Percentiles rank a stretch among this genome's conserved stretches.
phyloP scores from a whole-genome alignment of 345 rosid genomes.

The Citrus maxima region DNA sequence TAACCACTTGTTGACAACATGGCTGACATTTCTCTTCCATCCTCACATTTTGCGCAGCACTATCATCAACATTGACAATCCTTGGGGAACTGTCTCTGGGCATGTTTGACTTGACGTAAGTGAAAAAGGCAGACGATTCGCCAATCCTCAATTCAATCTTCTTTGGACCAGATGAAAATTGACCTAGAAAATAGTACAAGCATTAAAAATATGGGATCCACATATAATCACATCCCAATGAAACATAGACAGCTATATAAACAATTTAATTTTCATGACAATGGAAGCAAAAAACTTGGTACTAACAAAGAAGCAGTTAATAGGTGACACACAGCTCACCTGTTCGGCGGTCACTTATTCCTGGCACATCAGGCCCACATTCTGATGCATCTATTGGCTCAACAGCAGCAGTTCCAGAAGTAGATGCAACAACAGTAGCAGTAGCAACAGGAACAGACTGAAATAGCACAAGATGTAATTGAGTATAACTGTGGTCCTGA shows the following conservation, averaged over 20 bases:
- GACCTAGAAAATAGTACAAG: constrained; percentile 43
- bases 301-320: constrained; percentile 4
- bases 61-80: constrained; percentile 22
- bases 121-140: constrained; percentile 93
- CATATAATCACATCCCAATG: not conserved
- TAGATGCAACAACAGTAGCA: constrained; percentile 3
- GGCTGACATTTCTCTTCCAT: constrained; percentile 34
- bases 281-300: constrained; percentile 2
- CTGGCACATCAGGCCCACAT: constrained; percentile 50
- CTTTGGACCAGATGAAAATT: constrained; percentile 66
- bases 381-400: constrained; percentile 35
- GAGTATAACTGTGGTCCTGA: not conserved
- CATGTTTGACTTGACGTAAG: constrained; percentile 71
- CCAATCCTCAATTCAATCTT: constrained; percentile 77
- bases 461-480: constrained; percentile 5
- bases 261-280: not conserved
- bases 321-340: constrained; percentile 41
- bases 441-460: constrained; percentile 28
- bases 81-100: constrained; percentile 29
- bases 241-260: not conserved
- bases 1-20: constrained; percentile 28
- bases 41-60: constrained; percentile 20
- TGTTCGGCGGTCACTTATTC: constrained; percentile 53
- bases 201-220: not conserved
- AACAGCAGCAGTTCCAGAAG: constrained; percentile 12